Base-by-base conservation (phyloP, 441 rosid species). In the Brassica balearica region DNA sequence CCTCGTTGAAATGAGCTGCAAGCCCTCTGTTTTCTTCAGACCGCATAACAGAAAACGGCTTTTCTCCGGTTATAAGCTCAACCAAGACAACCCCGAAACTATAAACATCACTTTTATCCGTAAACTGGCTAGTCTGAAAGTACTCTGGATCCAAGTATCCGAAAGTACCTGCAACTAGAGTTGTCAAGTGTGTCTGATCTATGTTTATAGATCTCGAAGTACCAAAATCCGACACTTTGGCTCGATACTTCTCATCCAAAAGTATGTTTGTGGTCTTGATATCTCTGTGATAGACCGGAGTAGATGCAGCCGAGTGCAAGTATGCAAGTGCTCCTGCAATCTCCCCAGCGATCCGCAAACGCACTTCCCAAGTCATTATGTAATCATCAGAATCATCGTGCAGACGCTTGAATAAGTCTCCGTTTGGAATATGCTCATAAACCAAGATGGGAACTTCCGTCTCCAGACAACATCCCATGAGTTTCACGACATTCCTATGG, bases 21-120 rank as follows among this genome's bases (percentile, higher is more conserved):
- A 48, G 56, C 8, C 56, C 56, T 48, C 56, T 48, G 56, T 48
- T n/a, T 48, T 48, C 56, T 48, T 48, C 56, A 48, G 56, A 48
- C 56, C 56, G 56, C 56, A 48, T 48, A 48, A 48, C 56, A 48
- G 56, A 48, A 48, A 48, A 48, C 19, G 56, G 19, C 5, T 48
- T 48, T 48, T 48, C 56, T 1, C 56, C 56, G 19, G 56, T 48
- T 48, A 48, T 48, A 48, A 48, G 56, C 56, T 48, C 56, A n/a
- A 48, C 56, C 56, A 48, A 48, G 17, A 48, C 19, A 48, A 48
- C 56, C 8, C 56, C 56, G 2, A 48, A 48, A 48, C 56, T 48
- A n/a, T 48, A 48, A 48, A 48, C 56, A 48, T 48, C 56, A 0
- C 56, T 48, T n/a, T 48, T 48, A n/a, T 48, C 19, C 8, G 56